Percentiles rank a stretch among this genome's conserved stretches.
Evolutionary conservation across 768 basidiomycete genomes (phyloP).

Genomic region (Mrakia gelida): DNA sequence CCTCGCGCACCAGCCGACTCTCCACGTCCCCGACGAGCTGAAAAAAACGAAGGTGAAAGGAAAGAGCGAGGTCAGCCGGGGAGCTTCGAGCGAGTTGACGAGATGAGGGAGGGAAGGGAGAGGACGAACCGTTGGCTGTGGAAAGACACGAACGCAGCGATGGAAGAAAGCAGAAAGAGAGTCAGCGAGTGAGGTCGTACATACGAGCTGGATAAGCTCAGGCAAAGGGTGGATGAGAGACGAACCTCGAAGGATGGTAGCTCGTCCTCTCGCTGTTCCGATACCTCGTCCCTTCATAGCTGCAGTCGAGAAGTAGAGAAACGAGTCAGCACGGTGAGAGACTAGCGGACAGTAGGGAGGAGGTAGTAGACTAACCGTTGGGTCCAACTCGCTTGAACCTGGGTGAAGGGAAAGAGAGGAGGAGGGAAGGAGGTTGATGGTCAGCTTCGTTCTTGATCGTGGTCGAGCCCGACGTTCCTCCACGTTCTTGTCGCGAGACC

Average conservation of each 20-base stretch:
- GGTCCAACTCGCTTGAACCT: slow-evolving; percentile 99
- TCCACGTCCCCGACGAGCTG: slow-evolving; percentile 30
- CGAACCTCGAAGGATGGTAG: slow-evolving; percentile 78
- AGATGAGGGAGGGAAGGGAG: not conserved
- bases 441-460: slow-evolving; percentile 6
- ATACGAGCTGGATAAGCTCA: not conserved
- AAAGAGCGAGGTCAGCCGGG: not conserved
- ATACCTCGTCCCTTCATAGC: slow-evolving; percentile 97
- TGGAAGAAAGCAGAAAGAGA: too few species aligned
- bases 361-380: slow-evolving; percentile 48
- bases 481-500: too few species aligned
- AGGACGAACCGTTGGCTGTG: slow-evolving; percentile 6
- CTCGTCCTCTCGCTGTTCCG: slow-evolving; percentile 96
- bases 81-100: not conserved
- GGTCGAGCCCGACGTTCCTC: not conserved
- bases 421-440: not conserved
- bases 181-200: not conserved
- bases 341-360: too few species aligned
- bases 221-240: not conserved
- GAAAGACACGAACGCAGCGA: not conserved
- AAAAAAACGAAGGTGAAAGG: not conserved
- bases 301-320: not conserved
- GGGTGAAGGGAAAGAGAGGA: slow-evolving; percentile 10
- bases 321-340: not conserved
- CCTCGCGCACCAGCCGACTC: slow-evolving; percentile 17